Conservation (phyloP, 345 rosid species). For the Cardamine occulta region DNA sequence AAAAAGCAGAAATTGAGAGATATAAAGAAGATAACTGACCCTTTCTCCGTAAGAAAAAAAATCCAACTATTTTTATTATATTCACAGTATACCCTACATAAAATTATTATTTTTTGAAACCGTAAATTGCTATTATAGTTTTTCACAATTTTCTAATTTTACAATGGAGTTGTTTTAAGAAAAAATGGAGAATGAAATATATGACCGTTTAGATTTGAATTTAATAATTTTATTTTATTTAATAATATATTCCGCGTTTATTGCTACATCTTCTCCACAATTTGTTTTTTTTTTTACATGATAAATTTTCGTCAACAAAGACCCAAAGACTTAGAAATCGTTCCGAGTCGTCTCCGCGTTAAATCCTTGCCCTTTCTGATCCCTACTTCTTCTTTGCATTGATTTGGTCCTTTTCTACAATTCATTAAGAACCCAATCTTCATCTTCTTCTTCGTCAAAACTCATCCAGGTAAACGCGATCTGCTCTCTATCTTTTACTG, state of each 20-base stretch:
- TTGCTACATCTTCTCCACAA: neutral
- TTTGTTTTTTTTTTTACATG: neutral
- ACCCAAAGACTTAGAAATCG: constrained; percentile 9
- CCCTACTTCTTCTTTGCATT: constrained; percentile 30
- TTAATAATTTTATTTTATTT: neutral
- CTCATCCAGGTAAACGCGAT: constrained; percentile 13
- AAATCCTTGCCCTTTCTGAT: constrained; percentile 8
- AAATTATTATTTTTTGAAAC: neutral
- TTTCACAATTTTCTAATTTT: neutral
- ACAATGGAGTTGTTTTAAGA: neutral
- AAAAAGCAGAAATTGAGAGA: neutral
- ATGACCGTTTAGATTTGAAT: constrained; percentile 32
- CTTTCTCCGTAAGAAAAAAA: neutral
- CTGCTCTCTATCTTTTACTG: constrained; percentile 17
- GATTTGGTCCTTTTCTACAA: constrained; percentile 27
- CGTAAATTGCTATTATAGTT: too few relatives aligned
- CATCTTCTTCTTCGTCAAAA: constrained; percentile 15
- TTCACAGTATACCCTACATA: neutral
- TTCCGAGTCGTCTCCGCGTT: constrained; percentile 42
- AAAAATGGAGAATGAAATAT: neutral
- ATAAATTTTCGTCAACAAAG: constrained; percentile 12
- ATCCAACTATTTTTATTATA: neutral
- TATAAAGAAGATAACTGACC: neutral
- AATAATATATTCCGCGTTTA: neutral
- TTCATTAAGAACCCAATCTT: constrained; percentile 12